Evolutionary conservation across 352 stramenopile species (phyloP).

Genomic region (Globisporangium cederbergense): DNA sequence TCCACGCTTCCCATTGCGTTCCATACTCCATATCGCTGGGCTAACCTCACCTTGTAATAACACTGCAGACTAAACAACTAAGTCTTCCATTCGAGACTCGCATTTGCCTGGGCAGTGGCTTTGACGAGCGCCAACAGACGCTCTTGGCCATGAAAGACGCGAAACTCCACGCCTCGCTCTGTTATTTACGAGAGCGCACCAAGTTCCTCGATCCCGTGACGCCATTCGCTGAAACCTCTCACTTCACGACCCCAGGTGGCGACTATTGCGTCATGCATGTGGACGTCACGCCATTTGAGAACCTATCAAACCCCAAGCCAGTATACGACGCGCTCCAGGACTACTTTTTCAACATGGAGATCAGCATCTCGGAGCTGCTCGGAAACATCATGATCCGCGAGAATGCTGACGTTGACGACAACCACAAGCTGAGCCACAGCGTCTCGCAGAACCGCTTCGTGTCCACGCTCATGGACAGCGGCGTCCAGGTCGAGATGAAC

Average conservation of each 20-base stretch:
- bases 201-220: slow-evolving; percentile 28
- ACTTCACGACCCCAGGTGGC: neutral
- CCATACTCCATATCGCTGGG: neutral
- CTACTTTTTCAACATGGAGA: slow-evolving; percentile 18
- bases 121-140: slow-evolving; percentile 20
- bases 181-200: slow-evolving; percentile 33
- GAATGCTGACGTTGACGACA: neutral
- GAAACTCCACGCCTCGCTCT: slow-evolving; percentile 28
- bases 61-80: neutral
- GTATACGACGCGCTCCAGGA: slow-evolving; percentile 29
- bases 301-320: neutral
- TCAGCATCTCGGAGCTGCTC: slow-evolving; percentile 6
- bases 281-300: neutral
- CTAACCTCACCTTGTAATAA: neutral
- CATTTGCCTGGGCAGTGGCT: slow-evolving; percentile 26
- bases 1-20: too few relatives aligned
- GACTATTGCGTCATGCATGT: slow-evolving; percentile 1
- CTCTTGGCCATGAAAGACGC: slow-evolving; percentile 31
- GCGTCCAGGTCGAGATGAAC: slow-evolving; percentile 12
- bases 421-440: neutral
- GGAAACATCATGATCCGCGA: neutral
- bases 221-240: slow-evolving; percentile 15
- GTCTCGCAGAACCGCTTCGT: slow-evolving; percentile 8
- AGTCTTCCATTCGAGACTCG: neutral
- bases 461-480: neutral